Base-by-base conservation (phyloP, 352 stramenopile genomes). In the Thalassiosira mediterranea region DNA sequence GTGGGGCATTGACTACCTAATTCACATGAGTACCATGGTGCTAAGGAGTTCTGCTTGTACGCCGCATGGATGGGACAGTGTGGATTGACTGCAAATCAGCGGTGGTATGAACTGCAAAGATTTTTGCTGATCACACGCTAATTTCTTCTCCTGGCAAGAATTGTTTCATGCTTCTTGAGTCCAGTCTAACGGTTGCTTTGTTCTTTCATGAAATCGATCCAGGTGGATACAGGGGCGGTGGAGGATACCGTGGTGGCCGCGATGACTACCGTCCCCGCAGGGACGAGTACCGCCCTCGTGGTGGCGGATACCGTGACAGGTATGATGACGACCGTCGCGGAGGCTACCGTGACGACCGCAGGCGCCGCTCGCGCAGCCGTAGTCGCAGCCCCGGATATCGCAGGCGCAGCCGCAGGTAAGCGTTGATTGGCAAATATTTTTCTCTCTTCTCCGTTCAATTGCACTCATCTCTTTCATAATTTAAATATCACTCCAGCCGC, bases 301-400 rank as follows among this genome's bases (percentile, higher is more conserved):
- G 61, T 21, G 52, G 61, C 32, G 62, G 51, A 44, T 54, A 68
- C 28, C 34, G 68, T 25, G 72, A 69, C 28, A 38, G 66, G 25
- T 61, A 62, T 21, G 57, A 71, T 44, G 67, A 77, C 17, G 38
- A 46, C n/a, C 52, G 72, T 72, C 53, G 74, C 15, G 64, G 78
- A 23, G 48, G 79, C 63, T 74, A 74, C 57, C 47, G 69, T 48
- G 56, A 68, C 28, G 60, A 79, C 19, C 48, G 48, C 21, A 37
- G 40, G 15, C 38, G 51, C 46, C 49, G 49, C 48, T 59, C 63
- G 31, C 47, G 66, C 26, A 56, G 57, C 25, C 56, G 58, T 25
- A 51, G 52, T 62, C 47, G 52, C 15, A 26, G 37, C 42, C 47
- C 48, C 11, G 65, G 48, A 23, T 74, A 71, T 37, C 40, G 75